Evolutionary conservation across 108 stramenopile genomes (phyloP).

Genomic region (Cyclotella choctawhatcheeana): DNA sequence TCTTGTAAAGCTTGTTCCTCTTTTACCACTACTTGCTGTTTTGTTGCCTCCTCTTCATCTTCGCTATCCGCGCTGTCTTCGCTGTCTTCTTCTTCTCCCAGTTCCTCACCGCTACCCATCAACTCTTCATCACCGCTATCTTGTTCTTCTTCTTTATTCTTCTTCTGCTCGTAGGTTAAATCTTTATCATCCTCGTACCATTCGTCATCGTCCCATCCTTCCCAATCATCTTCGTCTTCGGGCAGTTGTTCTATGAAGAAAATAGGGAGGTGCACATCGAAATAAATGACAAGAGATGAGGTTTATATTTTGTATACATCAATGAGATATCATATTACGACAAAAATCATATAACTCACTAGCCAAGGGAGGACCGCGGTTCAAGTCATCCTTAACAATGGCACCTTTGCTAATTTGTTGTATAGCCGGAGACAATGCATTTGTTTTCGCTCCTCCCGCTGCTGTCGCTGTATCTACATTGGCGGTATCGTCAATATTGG

Average conservation of each 20-base stretch:
- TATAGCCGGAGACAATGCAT: not conserved
- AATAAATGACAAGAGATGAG: too few species aligned
- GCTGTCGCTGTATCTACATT: too few species aligned
- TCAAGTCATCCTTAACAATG: conserved; percentile 16
- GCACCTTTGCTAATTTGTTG: conserved; percentile 12
- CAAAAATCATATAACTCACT: too few species aligned
- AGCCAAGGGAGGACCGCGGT: conserved; percentile 18
- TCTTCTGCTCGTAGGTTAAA: conserved; percentile 6
- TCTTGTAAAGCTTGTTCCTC: too few species aligned
- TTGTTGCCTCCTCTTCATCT: conserved; percentile 2
- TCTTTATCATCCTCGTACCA: conserved; percentile 17
- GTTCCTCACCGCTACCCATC: not conserved
- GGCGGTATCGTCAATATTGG: not conserved
- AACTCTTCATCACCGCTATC: not conserved
- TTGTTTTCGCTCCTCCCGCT: not conserved
- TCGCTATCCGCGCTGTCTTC: conserved; percentile 12
- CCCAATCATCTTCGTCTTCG: conserved; percentile 38
- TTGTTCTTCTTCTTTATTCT: not conserved
- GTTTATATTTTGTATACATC: too few species aligned
- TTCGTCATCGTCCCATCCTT: conserved; percentile 19
- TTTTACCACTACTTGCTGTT: too few species aligned
- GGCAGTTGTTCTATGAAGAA: conserved; percentile 10
- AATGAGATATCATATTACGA: too few species aligned
- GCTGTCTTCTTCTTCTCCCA: not conserved
- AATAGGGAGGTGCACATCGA: too few species aligned